Base-by-base conservation (phyloP, 2,329 filamentous ascomycete species). In the Fusarium sp. region DNA sequence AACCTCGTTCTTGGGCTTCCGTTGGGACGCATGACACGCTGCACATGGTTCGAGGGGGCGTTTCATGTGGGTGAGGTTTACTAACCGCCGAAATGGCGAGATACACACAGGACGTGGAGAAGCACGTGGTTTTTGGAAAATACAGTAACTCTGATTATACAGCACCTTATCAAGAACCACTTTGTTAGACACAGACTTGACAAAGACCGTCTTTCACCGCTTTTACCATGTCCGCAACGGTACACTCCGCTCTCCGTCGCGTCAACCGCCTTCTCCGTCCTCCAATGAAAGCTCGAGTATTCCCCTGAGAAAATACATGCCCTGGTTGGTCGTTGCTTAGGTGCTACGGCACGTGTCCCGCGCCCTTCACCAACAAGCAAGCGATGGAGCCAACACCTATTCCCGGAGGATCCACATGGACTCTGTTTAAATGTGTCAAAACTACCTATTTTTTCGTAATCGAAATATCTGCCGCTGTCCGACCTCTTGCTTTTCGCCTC, bases 361-460 rank as follows among this genome's bases (percentile, higher is more conserved):
- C 60, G 57, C 60, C 67, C 62, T 71, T 43, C 27, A 30, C 25
- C 57, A 70, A 70, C 68, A 71, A 45, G 11, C 68, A 71, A 45
- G 8, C 32, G 27, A 56, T 37, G 35, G 25, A 54, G 60, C 37
- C 45, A 57, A 63, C 48, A 64, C n/a, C 50, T 72, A 67, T 64
- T 64, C 32, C 11, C 20, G 39, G 45, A 30, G 50, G 64, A 37
- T 73, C 72, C 72, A 74, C 72, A 64, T 58, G 57, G 56, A 7
- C 14, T 30, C 45, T 67, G 64, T 74, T 50, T 50, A 32, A 27
- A 64, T 74, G 72, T 74, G 72, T 74, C 72, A 74, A 74, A 62
- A 64, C 60, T 70, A 61, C 58, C 41, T 64, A 75, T 59, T 61
- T 75, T 59, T 74, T 66, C 72, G 72, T 74, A 75, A 74, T 73